These are phyloP conservation scores for Venturia carpophila DNA, from an alignment of 2,329 filamentous ascomycete species.

Conservation along the genomic window DNA sequence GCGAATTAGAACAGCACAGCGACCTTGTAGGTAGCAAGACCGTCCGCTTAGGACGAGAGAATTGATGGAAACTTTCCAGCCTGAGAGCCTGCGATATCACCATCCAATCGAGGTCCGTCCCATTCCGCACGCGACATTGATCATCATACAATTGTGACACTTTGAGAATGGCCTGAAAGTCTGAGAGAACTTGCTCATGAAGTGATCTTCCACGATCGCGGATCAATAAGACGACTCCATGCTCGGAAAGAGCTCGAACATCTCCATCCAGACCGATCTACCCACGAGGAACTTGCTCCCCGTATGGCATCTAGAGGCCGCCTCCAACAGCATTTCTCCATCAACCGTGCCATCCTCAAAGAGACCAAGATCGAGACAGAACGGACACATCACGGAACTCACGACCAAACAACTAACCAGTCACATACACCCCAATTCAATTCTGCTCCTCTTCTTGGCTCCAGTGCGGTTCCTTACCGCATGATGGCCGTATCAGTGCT, in stretches of 20 bases:
- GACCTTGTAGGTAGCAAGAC: background rate
- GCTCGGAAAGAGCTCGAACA: too few relatives aligned
- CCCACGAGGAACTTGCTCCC: background rate
- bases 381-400: background rate
- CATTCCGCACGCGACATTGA: background rate
- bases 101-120: background rate
- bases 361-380: background rate
- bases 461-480: constrained; percentile 1
- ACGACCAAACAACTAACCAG: background rate
- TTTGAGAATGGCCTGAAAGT: too few relatives aligned
- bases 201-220: too few relatives aligned
- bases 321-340: background rate
- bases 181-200: too few relatives aligned
- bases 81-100: background rate
- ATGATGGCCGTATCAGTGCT: background rate
- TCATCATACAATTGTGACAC: too few relatives aligned
- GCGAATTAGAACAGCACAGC: background rate
- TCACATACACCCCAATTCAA: background rate
- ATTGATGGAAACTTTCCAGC: background rate
- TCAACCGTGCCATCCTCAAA: background rate
- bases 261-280: too few relatives aligned
- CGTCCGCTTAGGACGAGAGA: background rate
- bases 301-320: background rate
- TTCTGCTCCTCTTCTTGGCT: background rate
- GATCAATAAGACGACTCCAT: too few relatives aligned